A percentile compares a stretch with the other conserved stretches of the same genome.
Conservation (phyloP, 495 filamentous ascomycete species). For the Neurospora sp. region DNA sequence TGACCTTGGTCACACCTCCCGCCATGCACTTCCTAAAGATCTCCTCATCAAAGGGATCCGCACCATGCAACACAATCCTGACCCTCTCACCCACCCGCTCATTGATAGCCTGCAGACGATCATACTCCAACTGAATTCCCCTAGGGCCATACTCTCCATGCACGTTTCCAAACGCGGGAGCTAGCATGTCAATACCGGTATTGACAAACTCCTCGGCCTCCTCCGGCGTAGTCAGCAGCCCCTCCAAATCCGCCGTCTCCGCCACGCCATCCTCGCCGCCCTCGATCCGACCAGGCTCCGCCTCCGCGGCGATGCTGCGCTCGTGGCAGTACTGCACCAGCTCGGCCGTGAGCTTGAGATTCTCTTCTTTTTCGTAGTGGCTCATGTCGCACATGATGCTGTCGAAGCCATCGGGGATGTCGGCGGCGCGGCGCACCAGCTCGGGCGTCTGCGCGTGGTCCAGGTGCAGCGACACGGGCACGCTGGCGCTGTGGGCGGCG, state of each 20-base stretch:
- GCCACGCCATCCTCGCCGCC: slow-evolving; percentile 77
- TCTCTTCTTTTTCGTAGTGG: slow-evolving; percentile 75
- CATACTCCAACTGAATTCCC: slow-evolving; percentile 65
- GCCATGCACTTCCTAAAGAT: slow-evolving; percentile 60
- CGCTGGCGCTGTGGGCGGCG: slow-evolving; percentile 49
- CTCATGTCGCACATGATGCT: slow-evolving; percentile 79
- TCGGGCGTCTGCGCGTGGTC: slow-evolving; percentile 70
- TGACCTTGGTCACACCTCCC: slow-evolving; percentile 64
- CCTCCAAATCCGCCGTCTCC: slow-evolving; percentile 66
- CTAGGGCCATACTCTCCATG: slow-evolving; percentile 72
- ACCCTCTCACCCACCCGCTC: slow-evolving; percentile 51
- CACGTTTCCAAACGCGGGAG: slow-evolving; percentile 78
- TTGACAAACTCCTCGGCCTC: slow-evolving; percentile 66
- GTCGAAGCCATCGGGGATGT: slow-evolving; percentile 56
- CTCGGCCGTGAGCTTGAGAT: slow-evolving; percentile 60
- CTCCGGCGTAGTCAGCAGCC: slow-evolving; percentile 64
- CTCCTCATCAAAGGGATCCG: slow-evolving; percentile 60
- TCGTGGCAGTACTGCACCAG: slow-evolving; percentile 61
- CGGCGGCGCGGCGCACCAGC: slow-evolving; percentile 55
- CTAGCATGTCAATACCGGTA: slow-evolving; percentile 74
- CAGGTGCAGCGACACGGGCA: slow-evolving; percentile 64
- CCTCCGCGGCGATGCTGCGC: slow-evolving; percentile 67
- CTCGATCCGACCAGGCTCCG: slow-evolving; percentile 73
- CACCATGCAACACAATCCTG: slow-evolving; percentile 64
- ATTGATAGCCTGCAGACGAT: slow-evolving; percentile 53